Conservation (phyloP, 208 protist genomes). For the Angomonas deanei region DNA sequence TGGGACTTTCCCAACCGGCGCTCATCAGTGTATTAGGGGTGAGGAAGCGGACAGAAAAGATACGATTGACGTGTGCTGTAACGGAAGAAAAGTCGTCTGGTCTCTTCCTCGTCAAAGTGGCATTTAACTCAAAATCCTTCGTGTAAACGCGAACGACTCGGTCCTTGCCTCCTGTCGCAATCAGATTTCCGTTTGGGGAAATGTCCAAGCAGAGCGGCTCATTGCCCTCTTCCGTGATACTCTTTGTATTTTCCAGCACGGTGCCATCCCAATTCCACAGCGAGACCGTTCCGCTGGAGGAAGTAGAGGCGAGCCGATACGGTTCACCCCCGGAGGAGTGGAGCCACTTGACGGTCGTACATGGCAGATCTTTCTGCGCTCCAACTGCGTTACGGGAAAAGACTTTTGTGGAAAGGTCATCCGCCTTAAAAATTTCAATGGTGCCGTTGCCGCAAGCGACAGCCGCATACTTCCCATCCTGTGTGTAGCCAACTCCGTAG, state of each 20-base stretch:
- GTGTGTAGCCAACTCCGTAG: conserved; percentile 30
- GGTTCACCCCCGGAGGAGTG: background rate
- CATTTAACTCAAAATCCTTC: conserved; percentile 23
- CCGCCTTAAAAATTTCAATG: conserved; percentile 32
- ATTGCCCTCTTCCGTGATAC: conserved; percentile 47
- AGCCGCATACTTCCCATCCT: conserved; percentile 49
- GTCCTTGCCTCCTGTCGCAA: conserved; percentile 84
- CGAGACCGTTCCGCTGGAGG: conserved; percentile 51
- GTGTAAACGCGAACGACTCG: conserved; percentile 78
- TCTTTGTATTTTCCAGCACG: conserved; percentile 14
- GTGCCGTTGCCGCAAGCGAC: conserved; percentile 47
- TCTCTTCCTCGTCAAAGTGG: conserved; percentile 27
- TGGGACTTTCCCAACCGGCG: conserved; percentile 82
- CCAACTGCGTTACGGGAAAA: conserved; percentile 16
- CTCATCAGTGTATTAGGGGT: conserved; percentile 39
- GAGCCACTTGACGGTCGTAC: conserved; percentile 59
- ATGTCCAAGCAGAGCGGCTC: conserved; percentile 71
- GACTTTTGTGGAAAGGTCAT: conserved; percentile 15
- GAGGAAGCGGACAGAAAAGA: conserved; percentile 74
- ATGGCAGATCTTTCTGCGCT: conserved; percentile 37
- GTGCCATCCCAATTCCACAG: conserved; percentile 48
- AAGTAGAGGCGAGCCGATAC: conserved; percentile 43
- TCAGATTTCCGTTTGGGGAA: conserved; percentile 24
- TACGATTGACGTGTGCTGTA: conserved; percentile 67
- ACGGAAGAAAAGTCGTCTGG: conserved; percentile 24